Evolutionary conservation across 306 rosid species (phyloP).

Genomic region (Neltuma alba): DNA sequence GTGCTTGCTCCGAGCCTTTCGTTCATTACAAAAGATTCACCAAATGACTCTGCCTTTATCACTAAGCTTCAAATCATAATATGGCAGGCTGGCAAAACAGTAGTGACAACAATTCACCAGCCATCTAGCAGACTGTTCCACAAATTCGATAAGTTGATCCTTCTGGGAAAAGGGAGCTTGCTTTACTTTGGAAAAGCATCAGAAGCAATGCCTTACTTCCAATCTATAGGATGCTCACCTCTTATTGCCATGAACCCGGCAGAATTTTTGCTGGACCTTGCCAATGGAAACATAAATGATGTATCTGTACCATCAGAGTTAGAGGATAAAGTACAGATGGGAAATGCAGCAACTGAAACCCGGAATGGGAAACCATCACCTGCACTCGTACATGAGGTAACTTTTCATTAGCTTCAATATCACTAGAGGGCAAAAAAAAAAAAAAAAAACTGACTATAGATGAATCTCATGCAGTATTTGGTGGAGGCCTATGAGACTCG

Average conservation of each 20-base stretch:
- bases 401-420: constrained; percentile 4
- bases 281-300: constrained; percentile 86
- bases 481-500: constrained; percentile 83
- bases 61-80: constrained; percentile 23
- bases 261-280: constrained; percentile 93
- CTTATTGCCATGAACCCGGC: constrained; percentile 97
- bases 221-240: constrained; percentile 87
- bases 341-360: constrained; percentile 55
- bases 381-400: constrained; percentile 84
- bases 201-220: constrained; percentile 77
- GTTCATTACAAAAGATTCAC: background rate
- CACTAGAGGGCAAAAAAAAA: background rate
- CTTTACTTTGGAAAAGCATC: constrained; percentile 96
- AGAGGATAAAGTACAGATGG: constrained; percentile 82
- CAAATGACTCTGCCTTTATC: background rate
- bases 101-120: constrained; percentile 95
- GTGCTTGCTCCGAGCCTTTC: constrained; percentile 5
- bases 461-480: constrained; percentile 64
- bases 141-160: constrained; percentile 94
- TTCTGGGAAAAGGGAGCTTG: constrained; percentile 94
- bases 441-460: constrained; percentile 13
- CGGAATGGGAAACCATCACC: constrained; percentile 80
- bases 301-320: constrained; percentile 92
- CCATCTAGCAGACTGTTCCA: constrained; percentile 97
- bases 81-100: constrained; percentile 92